Percentiles rank a stretch among this genome's conserved stretches.
Evolutionary conservation across 2,329 filamentous ascomycete species (phyloP).

Genomic region (Ophiostoma populinum): DNA sequence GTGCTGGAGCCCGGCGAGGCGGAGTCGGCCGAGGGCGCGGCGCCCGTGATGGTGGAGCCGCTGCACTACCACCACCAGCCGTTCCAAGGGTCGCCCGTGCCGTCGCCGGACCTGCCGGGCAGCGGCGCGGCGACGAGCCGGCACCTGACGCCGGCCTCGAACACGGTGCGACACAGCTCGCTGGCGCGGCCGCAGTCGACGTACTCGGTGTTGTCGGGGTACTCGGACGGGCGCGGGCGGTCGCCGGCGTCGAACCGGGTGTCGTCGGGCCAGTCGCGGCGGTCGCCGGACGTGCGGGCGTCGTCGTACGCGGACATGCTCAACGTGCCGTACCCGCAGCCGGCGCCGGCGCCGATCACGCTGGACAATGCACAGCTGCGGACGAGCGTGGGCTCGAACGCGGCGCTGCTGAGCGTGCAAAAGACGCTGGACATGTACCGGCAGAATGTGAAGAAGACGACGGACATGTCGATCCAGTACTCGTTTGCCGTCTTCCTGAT

Average conservation of each 20-base stretch:
- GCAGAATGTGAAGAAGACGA: slow-evolving; percentile 93
- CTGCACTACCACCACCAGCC: slow-evolving; percentile 44
- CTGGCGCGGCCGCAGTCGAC: slow-evolving; percentile 56
- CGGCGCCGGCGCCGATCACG: slow-evolving; percentile 44
- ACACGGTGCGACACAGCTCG: slow-evolving; percentile 36
- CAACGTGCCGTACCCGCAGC: slow-evolving; percentile 64
- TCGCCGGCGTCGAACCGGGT: slow-evolving; percentile 33
- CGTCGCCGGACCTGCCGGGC: slow-evolving; percentile 36
- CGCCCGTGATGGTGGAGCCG: slow-evolving; percentile 31
- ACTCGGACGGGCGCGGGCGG: slow-evolving; percentile 46
- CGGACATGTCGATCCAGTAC: slow-evolving; percentile 77
- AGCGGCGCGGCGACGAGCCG: slow-evolving; percentile 35
- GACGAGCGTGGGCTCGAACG: slow-evolving; percentile 68
- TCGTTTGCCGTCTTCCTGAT: slow-evolving; percentile 94
- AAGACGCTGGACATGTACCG: slow-evolving; percentile 97
- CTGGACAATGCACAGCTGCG: slow-evolving; percentile 72
- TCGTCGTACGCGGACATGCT: slow-evolving; percentile 42
- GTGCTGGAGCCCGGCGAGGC: slow-evolving; percentile 28
- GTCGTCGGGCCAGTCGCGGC: slow-evolving; percentile 31
- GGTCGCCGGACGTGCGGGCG: slow-evolving; percentile 37
- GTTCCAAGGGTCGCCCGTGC: too few species aligned
- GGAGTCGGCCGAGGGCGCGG: slow-evolving; percentile 32
- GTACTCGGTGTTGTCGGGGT: slow-evolving; percentile 60
- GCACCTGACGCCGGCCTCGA: slow-evolving; percentile 42
- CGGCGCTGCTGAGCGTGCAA: slow-evolving; percentile 74